A percentile compares a stretch with the other conserved stretches of the same genome.
Conservation (phyloP, 176 grass and related monocot species). For the Stipa capillata region DNA sequence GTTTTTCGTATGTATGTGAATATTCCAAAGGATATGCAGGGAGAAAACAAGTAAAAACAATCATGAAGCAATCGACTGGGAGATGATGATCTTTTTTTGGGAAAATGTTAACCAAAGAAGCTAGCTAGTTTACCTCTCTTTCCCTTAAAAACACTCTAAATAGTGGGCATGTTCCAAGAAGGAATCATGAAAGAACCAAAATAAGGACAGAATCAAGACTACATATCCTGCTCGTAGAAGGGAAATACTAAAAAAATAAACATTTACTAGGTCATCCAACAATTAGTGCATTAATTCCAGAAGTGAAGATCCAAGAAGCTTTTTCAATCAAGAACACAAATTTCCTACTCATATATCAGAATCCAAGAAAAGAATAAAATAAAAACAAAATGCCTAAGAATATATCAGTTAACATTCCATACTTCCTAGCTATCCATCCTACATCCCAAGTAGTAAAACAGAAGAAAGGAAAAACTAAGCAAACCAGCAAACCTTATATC, state of each 20-base stretch:
- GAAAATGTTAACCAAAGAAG: not conserved
- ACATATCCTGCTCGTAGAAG: not conserved
- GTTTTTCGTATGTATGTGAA: not conserved
- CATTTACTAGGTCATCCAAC: not conserved
- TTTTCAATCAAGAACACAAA: not conserved
- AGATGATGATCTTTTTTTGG: conserved; percentile 3
- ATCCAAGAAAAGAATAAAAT: not conserved
- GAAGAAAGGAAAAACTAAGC: not conserved
- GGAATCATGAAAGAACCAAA: not conserved
- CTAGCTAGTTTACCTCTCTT: not conserved
- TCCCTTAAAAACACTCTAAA: not conserved
- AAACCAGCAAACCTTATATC: not conserved
- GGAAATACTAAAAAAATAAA: not conserved
- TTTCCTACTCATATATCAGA: not conserved
- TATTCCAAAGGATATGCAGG: not conserved
- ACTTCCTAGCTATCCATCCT: not conserved
- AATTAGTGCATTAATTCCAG: not conserved
- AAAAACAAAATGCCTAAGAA: not conserved
- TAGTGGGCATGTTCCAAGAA: not conserved
- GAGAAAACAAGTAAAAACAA: conserved; percentile 3
- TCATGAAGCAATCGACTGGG: conserved; percentile 20
- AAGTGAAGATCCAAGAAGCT: not conserved
- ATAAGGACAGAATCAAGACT: not conserved
- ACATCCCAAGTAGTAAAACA: not conserved
- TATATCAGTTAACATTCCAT: not conserved